Evolutionary conservation across 2,329 filamentous ascomycete species (phyloP).

Genomic region (Coccinonectria pachysandricola): DNA sequence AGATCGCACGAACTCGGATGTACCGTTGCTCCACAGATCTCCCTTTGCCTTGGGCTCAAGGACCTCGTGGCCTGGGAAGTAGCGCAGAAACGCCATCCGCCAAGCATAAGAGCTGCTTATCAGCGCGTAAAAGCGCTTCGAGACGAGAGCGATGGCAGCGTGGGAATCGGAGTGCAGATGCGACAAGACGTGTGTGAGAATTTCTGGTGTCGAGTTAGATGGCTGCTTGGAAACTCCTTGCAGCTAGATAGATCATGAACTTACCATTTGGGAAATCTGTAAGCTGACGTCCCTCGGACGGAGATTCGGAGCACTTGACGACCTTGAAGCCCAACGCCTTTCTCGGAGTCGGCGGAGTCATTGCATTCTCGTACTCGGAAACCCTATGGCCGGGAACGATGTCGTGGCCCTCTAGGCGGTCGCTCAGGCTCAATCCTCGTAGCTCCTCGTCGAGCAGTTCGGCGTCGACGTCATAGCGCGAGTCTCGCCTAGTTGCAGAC

Average conservation of each 20-base stretch:
- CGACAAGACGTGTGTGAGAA: slow-evolving; percentile 82
- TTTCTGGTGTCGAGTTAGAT: slow-evolving; percentile 67
- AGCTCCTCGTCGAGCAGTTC: slow-evolving; percentile 39
- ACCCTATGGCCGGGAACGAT: slow-evolving; percentile 41
- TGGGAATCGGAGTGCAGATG: slow-evolving; percentile 81
- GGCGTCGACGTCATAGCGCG: slow-evolving; percentile 27
- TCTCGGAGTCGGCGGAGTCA: slow-evolving; percentile 35
- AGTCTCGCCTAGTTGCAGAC: slow-evolving; percentile 17
- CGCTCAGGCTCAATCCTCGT: slow-evolving; percentile 38
- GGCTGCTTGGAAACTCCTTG: too few species aligned
- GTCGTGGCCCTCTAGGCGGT: slow-evolving; percentile 18
- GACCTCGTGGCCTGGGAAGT: slow-evolving; percentile 64
- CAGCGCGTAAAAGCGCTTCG: slow-evolving; percentile 73
- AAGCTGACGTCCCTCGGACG: slow-evolving; percentile 33
- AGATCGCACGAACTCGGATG: slow-evolving; percentile 48
- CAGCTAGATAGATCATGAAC: too few species aligned
- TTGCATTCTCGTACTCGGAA: slow-evolving; percentile 50
- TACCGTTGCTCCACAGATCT: slow-evolving; percentile 33
- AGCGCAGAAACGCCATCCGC: slow-evolving; percentile 84
- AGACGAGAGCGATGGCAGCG: slow-evolving; percentile 73
- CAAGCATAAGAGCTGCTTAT: slow-evolving; percentile 89
- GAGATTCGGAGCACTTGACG: slow-evolving; percentile 34
- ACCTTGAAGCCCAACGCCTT: slow-evolving; percentile 46
- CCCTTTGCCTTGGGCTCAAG: slow-evolving; percentile 24
- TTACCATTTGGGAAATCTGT: slow-evolving; percentile 72